Evolutionary conservation across 177 flowering plant genomes (phyloP), one percentile per base, ranked within the genome.

Genomic region (Vitis hybrid): DNA sequence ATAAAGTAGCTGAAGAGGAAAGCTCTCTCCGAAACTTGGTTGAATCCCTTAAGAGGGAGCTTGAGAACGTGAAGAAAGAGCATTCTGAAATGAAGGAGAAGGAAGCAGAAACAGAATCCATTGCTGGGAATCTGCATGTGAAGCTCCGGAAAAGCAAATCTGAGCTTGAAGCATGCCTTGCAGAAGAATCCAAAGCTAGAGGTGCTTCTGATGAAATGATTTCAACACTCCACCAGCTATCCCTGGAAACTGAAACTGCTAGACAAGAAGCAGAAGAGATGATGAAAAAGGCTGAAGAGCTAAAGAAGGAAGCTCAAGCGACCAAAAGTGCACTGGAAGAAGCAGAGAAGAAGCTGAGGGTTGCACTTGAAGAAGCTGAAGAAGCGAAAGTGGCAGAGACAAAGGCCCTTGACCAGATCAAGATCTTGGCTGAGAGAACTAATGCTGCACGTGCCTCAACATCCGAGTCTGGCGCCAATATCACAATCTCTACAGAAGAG

Each of bases 61-160:
- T 93, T 11, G 97, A 91, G 79, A 89, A 61, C 49, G 82, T 88
- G 78, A 91, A 87, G 80, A 87, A 84, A 70, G 93, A 91, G 74
- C 96, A 89, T 79, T 55, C 81, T 51, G 89, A 87, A 62, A 79
- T 91, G 68, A 91, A 82, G 77, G 91, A 84, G 74, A 93, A 87
- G 75, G 98, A 93, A 81, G 87, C 85, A 12, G 97, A 87, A 72
- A 86, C 91, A 2, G 99, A 93, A 80, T 80, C 90, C 19, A n/a
- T 81, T 69, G 93, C 94, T 65, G 98, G 90, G 56, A 85, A 77
- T 70, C 77, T 95, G 69, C 89, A 90, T 70, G 84, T 85, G 60
- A 83, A 88, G 80, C 97, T 95, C 65, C 82, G 79, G 21, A 93
- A 89, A 67, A 71, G 74, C 58, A 87, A 88, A 76, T 70, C 81